Evolutionary conservation across 2,329 filamentous ascomycete genomes (phyloP), one percentile per base, ranked within the genome.

Genomic region (Calonectria leucothoes): DNA sequence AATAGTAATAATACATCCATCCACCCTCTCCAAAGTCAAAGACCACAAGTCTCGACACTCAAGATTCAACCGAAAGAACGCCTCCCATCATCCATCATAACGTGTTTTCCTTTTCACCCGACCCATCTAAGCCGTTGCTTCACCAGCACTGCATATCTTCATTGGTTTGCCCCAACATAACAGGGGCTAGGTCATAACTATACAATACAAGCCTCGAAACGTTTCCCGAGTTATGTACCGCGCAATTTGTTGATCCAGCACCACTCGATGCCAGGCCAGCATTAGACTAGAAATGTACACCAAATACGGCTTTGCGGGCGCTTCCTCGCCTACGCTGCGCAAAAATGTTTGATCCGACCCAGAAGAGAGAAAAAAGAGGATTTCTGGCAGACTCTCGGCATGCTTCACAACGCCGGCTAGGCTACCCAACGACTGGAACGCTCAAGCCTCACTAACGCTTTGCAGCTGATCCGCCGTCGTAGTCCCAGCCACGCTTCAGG

Each of bases 401-500:
- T 52, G 55, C 31, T n/a, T 37, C 25, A 29, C 11, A 69, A 49
- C 27, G 23, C 57, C 37, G 48, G 23, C 35, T 39, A 31, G 17
- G 23, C 17, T 39, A 49, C 29, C 14, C 31, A 35, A 25, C 14
- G n/a, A 15, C 23, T 15, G 49, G 14, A 6, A 57, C 55, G n/a
- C 35, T 37, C 12, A 29, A 51, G 35, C 49, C 64, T 75, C 72
- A 79, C 33, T 77, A 82, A 67, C 80, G 81, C 66, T 83, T 84
- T 77, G 83, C 83, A 70, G 81, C 76, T 33, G 82, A 76, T 63
- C 79, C 78, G 29, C 79, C 78, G 69, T 90, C 88, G 77, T 89
- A 91, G 76, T 92, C 91, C 91, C 91, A 93, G 57, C 86, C 82
- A 63, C 91, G 86, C 83, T 93, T 93, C 61, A 93, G 82, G 5